Conservation (phyloP, 306 rosid species). For the Vachellia pachyceras region DNA sequence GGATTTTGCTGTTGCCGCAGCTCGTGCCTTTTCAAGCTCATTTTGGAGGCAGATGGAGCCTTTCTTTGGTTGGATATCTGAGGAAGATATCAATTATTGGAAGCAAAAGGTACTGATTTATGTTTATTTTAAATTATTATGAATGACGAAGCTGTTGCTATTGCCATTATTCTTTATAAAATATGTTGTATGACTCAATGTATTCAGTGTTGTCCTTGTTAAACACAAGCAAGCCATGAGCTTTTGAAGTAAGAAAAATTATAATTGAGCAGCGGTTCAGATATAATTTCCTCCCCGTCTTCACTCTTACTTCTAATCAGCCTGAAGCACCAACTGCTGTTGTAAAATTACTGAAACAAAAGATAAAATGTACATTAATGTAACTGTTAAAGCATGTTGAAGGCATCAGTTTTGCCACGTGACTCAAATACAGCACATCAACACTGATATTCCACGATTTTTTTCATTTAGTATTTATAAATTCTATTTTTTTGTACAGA, state of each 20-base stretch:
- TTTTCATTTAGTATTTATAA: neutral
- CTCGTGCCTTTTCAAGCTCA: constrained; percentile 60
- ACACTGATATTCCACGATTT: neutral
- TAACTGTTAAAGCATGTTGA: neutral
- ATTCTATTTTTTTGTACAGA: neutral
- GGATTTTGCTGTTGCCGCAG: constrained; percentile 59
- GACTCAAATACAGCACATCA: neutral
- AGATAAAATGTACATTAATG: neutral
- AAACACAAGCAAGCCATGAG: constrained; percentile 12
- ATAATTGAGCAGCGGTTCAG: neutral
- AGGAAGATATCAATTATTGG: constrained; percentile 67
- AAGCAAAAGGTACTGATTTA: constrained; percentile 73
- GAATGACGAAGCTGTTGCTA: constrained; percentile 4
- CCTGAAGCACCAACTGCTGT: neutral
- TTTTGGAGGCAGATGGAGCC: constrained; percentile 95
- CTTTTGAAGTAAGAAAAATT: constrained; percentile 11
- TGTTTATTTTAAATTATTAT: constrained; percentile 20
- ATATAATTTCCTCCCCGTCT: neutral
- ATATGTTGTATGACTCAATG: constrained; percentile 5
- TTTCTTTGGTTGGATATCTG: constrained; percentile 75
- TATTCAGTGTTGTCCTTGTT: constrained; percentile 19
- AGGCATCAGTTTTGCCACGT: neutral
- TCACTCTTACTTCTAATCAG: neutral
- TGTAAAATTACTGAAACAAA: neutral
- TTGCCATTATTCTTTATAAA: neutral